Percentiles rank a stretch among this genome's conserved stretches.
Conservation (phyloP, 768 basidiomycete species). For the Agrocybe pediades region DNA sequence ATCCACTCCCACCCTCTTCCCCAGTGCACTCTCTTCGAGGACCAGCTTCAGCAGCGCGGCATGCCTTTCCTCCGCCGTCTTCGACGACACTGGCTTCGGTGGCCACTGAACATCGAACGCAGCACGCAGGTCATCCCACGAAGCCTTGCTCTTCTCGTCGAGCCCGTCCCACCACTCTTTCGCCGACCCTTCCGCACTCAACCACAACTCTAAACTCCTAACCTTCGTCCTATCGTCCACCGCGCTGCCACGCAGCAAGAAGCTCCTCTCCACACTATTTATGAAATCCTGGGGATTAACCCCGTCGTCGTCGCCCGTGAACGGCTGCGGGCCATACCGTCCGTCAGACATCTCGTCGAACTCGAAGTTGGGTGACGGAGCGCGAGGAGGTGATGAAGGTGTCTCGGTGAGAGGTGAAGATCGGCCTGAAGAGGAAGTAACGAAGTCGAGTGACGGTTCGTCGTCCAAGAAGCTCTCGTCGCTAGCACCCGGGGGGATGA, state of each 20-base stretch:
- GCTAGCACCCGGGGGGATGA: background rate
- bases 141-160: background rate
- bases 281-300: conserved; percentile 21
- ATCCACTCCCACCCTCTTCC: conserved; percentile 11
- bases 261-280: conserved; percentile 11
- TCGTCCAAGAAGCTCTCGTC: too few species aligned
- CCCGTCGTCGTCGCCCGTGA: background rate
- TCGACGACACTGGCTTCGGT: conserved; percentile 3
- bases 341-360: background rate
- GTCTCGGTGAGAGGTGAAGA: background rate
- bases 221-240: conserved; percentile 9
- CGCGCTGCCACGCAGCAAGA: background rate
- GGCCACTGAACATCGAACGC: conserved; percentile 23
- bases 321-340: background rate
- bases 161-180: conserved; percentile 16
- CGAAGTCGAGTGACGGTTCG: too few species aligned
- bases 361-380: background rate
- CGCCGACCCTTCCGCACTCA: conserved; percentile 10
- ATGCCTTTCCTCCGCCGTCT: conserved; percentile 12
- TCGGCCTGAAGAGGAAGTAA: background rate
- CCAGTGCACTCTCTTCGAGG: conserved; percentile 9
- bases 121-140: conserved; percentile 1
- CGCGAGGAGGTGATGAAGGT: background rate
- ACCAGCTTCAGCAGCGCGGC: conserved; percentile 4
- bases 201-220: conserved; percentile 1